These are phyloP conservation scores for Rickenella mellea DNA, from an alignment of 768 basidiomycete genomes.

Conservation along the genomic window DNA sequence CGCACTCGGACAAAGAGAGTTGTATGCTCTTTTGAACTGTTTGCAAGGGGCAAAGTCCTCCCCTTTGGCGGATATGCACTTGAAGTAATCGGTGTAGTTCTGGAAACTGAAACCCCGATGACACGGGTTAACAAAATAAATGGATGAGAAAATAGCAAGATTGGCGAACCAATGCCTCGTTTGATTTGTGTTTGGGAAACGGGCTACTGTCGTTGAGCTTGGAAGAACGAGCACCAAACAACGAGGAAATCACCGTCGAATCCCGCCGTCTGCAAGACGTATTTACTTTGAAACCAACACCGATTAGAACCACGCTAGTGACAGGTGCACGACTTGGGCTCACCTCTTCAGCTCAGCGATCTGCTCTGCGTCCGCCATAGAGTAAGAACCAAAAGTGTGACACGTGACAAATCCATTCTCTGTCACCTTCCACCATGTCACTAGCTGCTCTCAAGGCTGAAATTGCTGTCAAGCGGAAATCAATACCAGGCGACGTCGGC, in stretches of 20 bases:
- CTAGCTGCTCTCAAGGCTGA: slow-evolving; percentile 93
- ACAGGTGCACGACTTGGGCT: slow-evolving; percentile 42
- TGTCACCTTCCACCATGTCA: not conserved
- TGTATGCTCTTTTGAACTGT: slow-evolving; percentile 94
- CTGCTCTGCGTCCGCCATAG: not conserved
- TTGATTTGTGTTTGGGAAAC: slow-evolving; percentile 89
- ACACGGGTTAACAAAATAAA: not conserved
- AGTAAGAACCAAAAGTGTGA: not conserved
- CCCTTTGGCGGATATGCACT: slow-evolving; percentile 93
- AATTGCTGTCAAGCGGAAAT: slow-evolving; percentile 81
- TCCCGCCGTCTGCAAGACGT: slow-evolving; percentile 85
- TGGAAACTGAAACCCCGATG: slow-evolving; percentile 53
- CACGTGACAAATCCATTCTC: slow-evolving; percentile 8
- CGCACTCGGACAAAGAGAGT: slow-evolving; percentile 96
- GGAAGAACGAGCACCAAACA: not conserved
- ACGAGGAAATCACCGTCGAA: slow-evolving; percentile 64
- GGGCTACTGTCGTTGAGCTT: slow-evolving; percentile 37
- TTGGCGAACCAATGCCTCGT: slow-evolving; percentile 82
- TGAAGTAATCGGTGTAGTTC: slow-evolving; percentile 98
- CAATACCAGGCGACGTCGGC: slow-evolving; percentile 38
- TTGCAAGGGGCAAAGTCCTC: slow-evolving; percentile 98
- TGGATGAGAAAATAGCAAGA: not conserved
- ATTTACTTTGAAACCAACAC: slow-evolving; percentile 44
- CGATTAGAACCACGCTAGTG: not conserved
- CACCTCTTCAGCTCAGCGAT: slow-evolving; percentile 8